phyloP scores from a whole-genome alignment of 2,329 filamentous ascomycete genomes.

The Diplodia sapinea region DNA sequence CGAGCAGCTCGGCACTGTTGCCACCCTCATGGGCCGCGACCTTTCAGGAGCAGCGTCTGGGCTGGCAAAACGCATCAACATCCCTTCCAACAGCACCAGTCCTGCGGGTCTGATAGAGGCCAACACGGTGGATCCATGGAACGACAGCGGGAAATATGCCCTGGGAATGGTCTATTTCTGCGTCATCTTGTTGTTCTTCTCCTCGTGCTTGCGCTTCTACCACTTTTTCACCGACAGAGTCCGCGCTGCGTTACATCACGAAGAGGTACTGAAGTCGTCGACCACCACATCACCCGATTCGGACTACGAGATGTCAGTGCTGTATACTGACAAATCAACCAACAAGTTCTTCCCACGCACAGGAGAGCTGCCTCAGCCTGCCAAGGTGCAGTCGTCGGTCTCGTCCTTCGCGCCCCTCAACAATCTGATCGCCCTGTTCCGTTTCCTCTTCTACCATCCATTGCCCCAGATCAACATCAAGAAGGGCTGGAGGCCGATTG shows the following conservation, averaged over 20 bases:
- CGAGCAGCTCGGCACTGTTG: conserved; percentile 23
- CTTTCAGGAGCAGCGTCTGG: conserved; percentile 37
- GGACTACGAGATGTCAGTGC: conserved; percentile 67
- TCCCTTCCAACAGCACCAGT: conserved; percentile 61
- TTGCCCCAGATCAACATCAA: conserved; percentile 73
- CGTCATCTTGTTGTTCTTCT: conserved; percentile 70
- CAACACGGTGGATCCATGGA: conserved; percentile 75
- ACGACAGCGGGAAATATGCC: conserved; percentile 81
- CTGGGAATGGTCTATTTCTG: conserved; percentile 89
- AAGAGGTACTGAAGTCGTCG: conserved; percentile 73
- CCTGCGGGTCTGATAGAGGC: conserved; percentile 63
- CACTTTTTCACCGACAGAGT: conserved; percentile 95
- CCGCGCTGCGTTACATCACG: conserved; percentile 84
- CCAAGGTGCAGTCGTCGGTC: conserved; percentile 70
- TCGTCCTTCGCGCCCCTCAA: conserved; percentile 78
- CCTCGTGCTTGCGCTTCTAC: conserved; percentile 76
- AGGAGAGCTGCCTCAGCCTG: conserved; percentile 63
- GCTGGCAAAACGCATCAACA: conserved; percentile 57
- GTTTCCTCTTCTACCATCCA: conserved; percentile 88
- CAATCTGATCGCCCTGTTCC: conserved; percentile 78
- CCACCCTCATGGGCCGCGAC: conserved; percentile 6
- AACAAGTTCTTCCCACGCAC: conserved; percentile 78
- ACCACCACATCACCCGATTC: conserved; percentile 60
- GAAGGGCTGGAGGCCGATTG: conserved; percentile 68
- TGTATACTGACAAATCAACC: conserved; percentile 65